Evolutionary conservation across 805 yeast genomes (phyloP).

Genomic region (Metschnikowia kunwiensis): DNA sequence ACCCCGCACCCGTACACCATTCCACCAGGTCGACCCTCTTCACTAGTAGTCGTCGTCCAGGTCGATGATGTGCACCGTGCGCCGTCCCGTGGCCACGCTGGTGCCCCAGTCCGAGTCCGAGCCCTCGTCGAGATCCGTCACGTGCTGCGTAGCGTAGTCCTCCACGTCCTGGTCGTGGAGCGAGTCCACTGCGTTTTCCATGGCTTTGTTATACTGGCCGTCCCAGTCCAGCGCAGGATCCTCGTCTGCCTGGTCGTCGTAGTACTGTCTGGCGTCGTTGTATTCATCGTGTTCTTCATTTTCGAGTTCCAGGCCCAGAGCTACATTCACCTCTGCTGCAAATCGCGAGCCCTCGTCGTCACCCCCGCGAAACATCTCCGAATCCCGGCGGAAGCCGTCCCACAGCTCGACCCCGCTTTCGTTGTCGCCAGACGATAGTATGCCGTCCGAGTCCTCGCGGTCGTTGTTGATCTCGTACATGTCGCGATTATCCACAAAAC

Average conservation of each 20-base stretch:
- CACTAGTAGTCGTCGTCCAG: constrained; percentile 15
- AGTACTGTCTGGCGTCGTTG: not conserved
- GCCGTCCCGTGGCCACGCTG: constrained; percentile 7
- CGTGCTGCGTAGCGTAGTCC: constrained; percentile 6
- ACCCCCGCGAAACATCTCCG: constrained; percentile 7
- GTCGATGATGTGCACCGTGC: constrained; percentile 7
- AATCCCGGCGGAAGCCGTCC: constrained; percentile 10
- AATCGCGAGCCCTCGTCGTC: not conserved
- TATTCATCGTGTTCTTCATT: not conserved
- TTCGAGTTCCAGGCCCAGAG: constrained; percentile 3
- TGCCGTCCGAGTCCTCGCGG: constrained; percentile 14
- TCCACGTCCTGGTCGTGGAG: constrained; percentile 13
- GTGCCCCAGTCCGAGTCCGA: constrained; percentile 8
- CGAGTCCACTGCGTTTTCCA: constrained; percentile 10
- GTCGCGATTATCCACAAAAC: constrained; percentile 20
- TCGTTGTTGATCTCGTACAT: constrained; percentile 24
- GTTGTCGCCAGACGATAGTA: constrained; percentile 14
- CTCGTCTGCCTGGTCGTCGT: not conserved
- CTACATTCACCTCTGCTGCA: not conserved
- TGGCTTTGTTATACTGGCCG: not conserved
- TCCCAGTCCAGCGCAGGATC: not conserved
- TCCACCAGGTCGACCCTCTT: too few relatives aligned
- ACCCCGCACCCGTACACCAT: too few relatives aligned
- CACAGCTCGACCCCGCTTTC: constrained; percentile 9
- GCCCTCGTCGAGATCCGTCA: constrained; percentile 9